These are phyloP conservation scores for Neonectria ditissima DNA, from an alignment of 2,329 filamentous ascomycete genomes.

Conservation along the genomic window DNA sequence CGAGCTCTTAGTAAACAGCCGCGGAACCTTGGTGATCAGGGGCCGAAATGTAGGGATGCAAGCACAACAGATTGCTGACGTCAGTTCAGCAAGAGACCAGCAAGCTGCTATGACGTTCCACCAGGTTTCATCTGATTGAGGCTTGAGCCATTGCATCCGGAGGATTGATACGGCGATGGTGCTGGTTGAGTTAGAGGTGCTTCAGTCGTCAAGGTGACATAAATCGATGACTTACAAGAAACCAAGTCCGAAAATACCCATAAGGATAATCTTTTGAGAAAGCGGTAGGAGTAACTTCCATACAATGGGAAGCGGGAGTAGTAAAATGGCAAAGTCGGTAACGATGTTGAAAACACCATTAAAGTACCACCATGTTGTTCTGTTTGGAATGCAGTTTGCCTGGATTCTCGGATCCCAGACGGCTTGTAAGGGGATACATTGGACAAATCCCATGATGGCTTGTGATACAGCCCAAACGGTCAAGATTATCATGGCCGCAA, in stretches of 20 bases:
- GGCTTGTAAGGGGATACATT: conserved; percentile 24
- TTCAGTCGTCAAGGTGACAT: accelerated
- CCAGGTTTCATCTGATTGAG: conserved; percentile 16
- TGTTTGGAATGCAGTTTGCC: conserved; percentile 13
- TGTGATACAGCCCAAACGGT: conserved; percentile 20
- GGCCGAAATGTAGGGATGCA: conserved; percentile 36
- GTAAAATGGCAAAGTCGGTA: conserved; percentile 28
- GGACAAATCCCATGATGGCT: conserved; percentile 12
- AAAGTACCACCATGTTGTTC: conserved; percentile 5
- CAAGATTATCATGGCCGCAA: conserved; percentile 13
- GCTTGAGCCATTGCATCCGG: conserved; percentile 27
- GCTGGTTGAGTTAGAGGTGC: neutral
- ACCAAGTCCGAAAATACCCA: conserved; percentile 23
- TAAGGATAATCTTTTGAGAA: conserved; percentile 29
- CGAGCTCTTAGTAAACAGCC: accelerated
- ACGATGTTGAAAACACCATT: conserved; percentile 28
- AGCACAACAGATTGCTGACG: conserved; percentile 29
- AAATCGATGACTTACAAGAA: conserved; percentile 26
- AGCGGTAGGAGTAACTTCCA: conserved; percentile 29
- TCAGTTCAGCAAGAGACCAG: conserved; percentile 34
- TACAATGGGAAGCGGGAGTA: conserved; percentile 28
- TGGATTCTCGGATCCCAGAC: conserved; percentile 23
- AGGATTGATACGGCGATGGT: conserved; percentile 28
- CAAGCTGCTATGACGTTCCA: conserved; percentile 20
- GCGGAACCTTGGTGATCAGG: neutral